Evolutionary conservation across 495 filamentous ascomycete species (phyloP).

Genomic region (Xylaria acuta): DNA sequence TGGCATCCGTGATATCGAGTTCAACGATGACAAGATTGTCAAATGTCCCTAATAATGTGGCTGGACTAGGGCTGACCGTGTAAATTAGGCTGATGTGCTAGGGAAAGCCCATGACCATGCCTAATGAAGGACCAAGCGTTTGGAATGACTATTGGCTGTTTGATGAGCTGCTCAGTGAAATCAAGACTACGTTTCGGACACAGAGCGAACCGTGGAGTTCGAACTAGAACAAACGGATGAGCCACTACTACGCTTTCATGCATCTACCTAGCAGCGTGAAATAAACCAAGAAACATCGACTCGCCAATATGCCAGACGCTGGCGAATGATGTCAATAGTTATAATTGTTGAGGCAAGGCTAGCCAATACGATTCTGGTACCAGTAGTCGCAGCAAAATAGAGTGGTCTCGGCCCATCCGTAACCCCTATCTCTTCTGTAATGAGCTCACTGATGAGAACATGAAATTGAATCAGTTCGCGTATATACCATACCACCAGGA

Average conservation of each 20-base stretch:
- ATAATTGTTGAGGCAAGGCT: not conserved
- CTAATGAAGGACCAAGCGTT: conserved; percentile 30
- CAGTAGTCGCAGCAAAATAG: not conserved
- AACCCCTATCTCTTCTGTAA: not conserved
- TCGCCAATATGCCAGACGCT: not conserved
- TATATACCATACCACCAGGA: not conserved
- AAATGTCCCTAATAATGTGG: conserved; percentile 60
- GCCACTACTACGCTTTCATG: not conserved
- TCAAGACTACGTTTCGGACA: not conserved
- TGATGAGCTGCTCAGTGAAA: not conserved
- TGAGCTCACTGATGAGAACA: not conserved
- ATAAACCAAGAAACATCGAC: not conserved
- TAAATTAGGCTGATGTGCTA: conserved; percentile 33
- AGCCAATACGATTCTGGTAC: not conserved
- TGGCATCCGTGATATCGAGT: conserved; percentile 80
- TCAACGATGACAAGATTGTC: conserved; percentile 77
- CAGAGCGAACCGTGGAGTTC: not conserved
- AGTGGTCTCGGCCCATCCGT: not conserved
- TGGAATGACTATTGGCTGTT: not conserved
- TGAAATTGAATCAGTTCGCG: not conserved
- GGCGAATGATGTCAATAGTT: not conserved
- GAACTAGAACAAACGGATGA: not conserved
- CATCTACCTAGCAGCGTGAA: not conserved
- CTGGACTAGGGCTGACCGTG: conserved; percentile 29
- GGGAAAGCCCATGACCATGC: conserved; percentile 25